phyloP scores from a whole-genome alignment of 768 basidiomycete species.

The Boletus coccyginus region DNA sequence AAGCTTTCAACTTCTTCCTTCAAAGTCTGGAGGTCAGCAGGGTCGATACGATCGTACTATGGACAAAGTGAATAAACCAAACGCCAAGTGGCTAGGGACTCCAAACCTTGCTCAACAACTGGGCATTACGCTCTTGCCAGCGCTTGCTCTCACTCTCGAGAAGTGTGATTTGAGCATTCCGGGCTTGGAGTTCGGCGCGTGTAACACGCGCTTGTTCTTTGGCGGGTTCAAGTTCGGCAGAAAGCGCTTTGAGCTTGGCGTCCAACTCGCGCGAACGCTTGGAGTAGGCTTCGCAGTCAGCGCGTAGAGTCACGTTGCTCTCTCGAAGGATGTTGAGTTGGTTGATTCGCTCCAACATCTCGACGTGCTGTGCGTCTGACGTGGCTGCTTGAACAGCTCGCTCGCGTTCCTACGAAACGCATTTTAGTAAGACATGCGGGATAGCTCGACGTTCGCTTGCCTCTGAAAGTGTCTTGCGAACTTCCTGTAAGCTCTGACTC shows the following conservation, averaged over 20 bases:
- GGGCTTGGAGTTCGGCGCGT: conserved; percentile 73
- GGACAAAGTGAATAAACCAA: background rate
- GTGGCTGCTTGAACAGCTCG: conserved; percentile 67
- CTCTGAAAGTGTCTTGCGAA: conserved; percentile 66
- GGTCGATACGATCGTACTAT: conserved; percentile 87
- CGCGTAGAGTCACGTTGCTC: conserved; percentile 81
- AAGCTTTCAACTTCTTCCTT: conserved; percentile 67
- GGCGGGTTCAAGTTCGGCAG: conserved; percentile 67
- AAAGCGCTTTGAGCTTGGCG: conserved; percentile 52
- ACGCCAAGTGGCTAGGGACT: background rate
- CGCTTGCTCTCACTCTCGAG: conserved; percentile 74
- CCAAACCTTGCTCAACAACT: conserved; percentile 73
- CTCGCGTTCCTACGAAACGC: conserved; percentile 65
- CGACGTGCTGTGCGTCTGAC: conserved; percentile 77
- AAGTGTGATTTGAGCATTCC: conserved; percentile 60
- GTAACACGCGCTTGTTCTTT: conserved; percentile 66
- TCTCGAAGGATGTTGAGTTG: conserved; percentile 83
- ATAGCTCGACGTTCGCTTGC: conserved; percentile 34
- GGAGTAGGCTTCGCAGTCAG: conserved; percentile 68
- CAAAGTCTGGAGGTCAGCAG: conserved; percentile 75
- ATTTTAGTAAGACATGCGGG: background rate
- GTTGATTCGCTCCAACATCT: conserved; percentile 82
- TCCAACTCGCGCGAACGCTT: conserved; percentile 72
- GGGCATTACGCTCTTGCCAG: conserved; percentile 83
- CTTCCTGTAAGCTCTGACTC: conserved; percentile 65